Evolutionary conservation across 352 stramenopile genomes (phyloP), one percentile per base, ranked within the genome.

Genomic region (Pythium dissimile): DNA sequence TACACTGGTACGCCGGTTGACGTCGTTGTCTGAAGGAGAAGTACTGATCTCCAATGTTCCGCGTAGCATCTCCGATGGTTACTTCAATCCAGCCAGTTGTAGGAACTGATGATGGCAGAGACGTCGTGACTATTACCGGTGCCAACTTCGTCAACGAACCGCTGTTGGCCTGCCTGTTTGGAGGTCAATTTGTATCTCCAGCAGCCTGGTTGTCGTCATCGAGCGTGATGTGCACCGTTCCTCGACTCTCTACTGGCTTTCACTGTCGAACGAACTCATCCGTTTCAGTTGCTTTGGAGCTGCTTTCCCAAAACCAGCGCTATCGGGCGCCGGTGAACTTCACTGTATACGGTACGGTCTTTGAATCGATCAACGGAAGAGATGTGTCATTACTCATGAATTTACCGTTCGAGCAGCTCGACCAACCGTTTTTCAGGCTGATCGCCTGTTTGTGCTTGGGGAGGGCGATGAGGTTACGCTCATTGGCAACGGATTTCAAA

Each of bases 1-100:
- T 89, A 79, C 54, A 71, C 52, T 67, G 77, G 81, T 89, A 75
- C 61, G 35, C 13, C 31, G 8, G 31, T 13, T 37, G 31, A 37
- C 13, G 31, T 13, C 13, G 31, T 13, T 13, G 13, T 8, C 31
- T 37, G 31, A 13, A 37, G 8, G 8, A 8, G 8, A 37, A 13
- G 8, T 8, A 37, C 31, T 37, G 13, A 42, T 18, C 7, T 7
- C 7, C 35, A 18, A 20, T 42, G 11, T 27, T 49, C n/a, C 16
- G 15, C 26, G 8, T 58, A 89, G 79, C 71, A 43, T 66, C 66
- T 0, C 79, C 77, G 18, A 47, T 57, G 21, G 41, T 89, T n/a
- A 26, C 18, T 0, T 53, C 52, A 18, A 35, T 63, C 15, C 16
- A 59, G 5, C 62, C 54, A 28, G 15, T n/a, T 10, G 6, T 61